Conservation (phyloP, 257 asterid genomes). For the Apocynum venetum region DNA sequence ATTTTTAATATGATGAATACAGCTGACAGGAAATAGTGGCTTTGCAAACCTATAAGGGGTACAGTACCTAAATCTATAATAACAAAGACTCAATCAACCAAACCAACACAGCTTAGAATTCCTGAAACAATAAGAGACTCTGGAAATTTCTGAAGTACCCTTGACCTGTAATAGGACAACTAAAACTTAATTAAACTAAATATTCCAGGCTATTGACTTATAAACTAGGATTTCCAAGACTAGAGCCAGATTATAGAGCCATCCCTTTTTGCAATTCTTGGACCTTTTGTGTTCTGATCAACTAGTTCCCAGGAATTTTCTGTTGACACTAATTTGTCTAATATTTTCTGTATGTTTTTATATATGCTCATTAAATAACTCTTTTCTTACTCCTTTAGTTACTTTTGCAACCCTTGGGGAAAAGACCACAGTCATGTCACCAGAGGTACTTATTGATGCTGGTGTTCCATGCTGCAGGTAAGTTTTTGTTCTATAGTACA, state of each 20-base stretch:
- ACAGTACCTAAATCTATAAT: neutral
- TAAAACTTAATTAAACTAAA: neutral
- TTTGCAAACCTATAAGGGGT: too few species aligned
- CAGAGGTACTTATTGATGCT: conserved; percentile 88
- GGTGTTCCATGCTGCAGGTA: conserved; percentile 99
- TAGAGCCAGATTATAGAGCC: neutral
- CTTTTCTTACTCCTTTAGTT: conserved; percentile 45
- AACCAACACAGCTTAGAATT: neutral
- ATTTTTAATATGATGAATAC: too few species aligned
- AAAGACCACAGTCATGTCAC: conserved; percentile 99
- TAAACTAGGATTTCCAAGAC: neutral
- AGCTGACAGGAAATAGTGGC: too few species aligned
- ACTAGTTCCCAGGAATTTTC: neutral
- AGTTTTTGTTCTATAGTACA: conserved; percentile 18
- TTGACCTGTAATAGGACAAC: neutral
- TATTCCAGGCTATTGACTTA: neutral
- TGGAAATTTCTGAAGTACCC: neutral
- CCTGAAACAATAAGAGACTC: neutral
- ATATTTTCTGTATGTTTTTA: neutral
- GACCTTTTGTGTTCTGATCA: neutral
- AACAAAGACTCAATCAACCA: neutral
- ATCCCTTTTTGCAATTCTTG: neutral
- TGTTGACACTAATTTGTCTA: neutral
- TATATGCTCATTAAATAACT: conserved; percentile 3
- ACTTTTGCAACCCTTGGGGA: conserved; percentile 96